Evolutionary conservation across 225 moss, liverwort and hornwort genomes (phyloP).

Genomic region (Ulota crispa): DNA sequence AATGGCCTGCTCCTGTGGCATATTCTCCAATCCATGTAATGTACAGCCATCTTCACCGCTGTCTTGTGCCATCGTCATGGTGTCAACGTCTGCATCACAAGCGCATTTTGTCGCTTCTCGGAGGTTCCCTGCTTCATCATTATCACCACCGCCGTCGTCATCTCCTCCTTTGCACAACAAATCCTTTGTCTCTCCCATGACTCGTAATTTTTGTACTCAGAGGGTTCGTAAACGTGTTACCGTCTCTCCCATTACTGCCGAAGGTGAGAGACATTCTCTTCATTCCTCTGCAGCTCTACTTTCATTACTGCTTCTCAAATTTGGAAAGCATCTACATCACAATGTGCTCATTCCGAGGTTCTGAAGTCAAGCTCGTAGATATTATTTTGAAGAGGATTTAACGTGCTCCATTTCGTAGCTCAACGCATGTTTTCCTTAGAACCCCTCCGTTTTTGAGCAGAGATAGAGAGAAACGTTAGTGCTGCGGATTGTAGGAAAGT

Average conservation of each 20-base stretch:
- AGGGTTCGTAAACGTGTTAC: slow-evolving; percentile 7
- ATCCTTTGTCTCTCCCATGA: slow-evolving; percentile 4
- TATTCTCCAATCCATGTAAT: slow-evolving; percentile 42
- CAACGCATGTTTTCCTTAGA: neutral
- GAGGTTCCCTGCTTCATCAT: neutral
- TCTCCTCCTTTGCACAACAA: slow-evolving; percentile 11
- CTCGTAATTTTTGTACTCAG: slow-evolving; percentile 4
- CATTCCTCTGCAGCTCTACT: neutral
- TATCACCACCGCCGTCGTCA: too few species aligned
- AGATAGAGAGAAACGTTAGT: neutral
- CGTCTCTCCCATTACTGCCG: neutral
- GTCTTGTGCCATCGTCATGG: neutral
- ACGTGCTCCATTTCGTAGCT: neutral
- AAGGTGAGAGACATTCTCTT: neutral
- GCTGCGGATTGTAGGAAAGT: neutral
- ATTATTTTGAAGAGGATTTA: neutral
- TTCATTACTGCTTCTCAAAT: neutral
- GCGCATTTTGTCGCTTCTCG: slow-evolving; percentile 1
- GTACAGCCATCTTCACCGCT: slow-evolving; percentile 4
- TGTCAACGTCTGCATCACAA: neutral
- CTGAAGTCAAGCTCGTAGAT: neutral
- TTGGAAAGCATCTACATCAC: neutral
- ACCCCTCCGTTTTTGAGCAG: neutral
- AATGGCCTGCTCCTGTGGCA: slow-evolving; percentile 23
- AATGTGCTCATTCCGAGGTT: neutral